A percentile compares a stretch with the other conserved stretches of the same genome.
Evolutionary conservation across 2,329 filamentous ascomycete genomes (phyloP).

Genomic region (Hortaea werneckii): DNA sequence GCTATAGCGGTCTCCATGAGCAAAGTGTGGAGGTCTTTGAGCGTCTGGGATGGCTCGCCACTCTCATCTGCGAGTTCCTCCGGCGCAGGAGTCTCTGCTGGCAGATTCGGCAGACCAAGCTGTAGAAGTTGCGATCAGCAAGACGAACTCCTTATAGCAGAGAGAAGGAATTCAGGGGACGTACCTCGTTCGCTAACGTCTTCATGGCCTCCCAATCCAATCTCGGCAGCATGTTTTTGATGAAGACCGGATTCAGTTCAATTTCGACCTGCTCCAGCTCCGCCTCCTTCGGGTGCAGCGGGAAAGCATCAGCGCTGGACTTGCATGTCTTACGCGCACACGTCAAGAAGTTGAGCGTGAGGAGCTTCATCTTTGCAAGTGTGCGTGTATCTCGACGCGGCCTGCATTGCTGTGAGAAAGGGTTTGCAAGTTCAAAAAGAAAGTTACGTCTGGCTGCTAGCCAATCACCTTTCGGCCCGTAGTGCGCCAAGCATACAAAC

Average conservation of each 20-base stretch:
- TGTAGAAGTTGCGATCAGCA: background rate
- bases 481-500: background rate
- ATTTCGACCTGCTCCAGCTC: slow-evolving; percentile 79
- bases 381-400: background rate
- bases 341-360: slow-evolving; percentile 92
- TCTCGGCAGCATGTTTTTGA: slow-evolving; percentile 75
- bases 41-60: slow-evolving; percentile 53
- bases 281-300: slow-evolving; percentile 83
- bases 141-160: too few species aligned
- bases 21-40: slow-evolving; percentile 69
- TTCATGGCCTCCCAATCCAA: slow-evolving; percentile 80
- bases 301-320: slow-evolving; percentile 66
- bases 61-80: slow-evolving; percentile 38
- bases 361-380: slow-evolving; percentile 63
- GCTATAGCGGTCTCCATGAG: slow-evolving; percentile 82
- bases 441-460: background rate
- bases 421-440: background rate
- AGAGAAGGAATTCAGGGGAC: slow-evolving; percentile 12
- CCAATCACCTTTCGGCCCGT: background rate
- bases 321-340: slow-evolving; percentile 96
- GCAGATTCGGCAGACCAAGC: slow-evolving; percentile 39
- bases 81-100: slow-evolving; percentile 30
- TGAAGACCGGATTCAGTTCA: slow-evolving; percentile 68
- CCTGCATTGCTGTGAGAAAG: too few species aligned
- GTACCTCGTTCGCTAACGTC: slow-evolving; percentile 65